Conservation (phyloP, 208 protist species). For the Zelonia costaricensis region DNA sequence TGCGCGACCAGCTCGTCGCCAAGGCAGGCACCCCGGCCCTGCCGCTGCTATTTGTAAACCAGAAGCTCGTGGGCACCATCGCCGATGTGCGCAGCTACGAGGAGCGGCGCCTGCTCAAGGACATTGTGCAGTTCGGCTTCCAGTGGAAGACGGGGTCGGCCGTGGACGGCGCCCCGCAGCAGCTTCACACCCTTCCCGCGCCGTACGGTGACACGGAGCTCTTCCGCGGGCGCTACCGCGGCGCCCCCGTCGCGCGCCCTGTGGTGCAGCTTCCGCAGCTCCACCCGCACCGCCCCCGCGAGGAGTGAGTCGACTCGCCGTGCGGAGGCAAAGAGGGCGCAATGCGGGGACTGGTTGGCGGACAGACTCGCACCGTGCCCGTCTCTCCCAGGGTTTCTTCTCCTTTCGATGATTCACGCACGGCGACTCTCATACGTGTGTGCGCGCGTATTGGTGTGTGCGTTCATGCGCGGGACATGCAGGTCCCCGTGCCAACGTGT, state of each 20-base stretch:
- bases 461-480: too few relatives aligned
- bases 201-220: conserved; percentile 77
- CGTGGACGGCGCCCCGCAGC: conserved; percentile 34
- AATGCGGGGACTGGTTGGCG: too few relatives aligned
- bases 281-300: conserved; percentile 49
- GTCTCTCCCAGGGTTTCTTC: too few relatives aligned
- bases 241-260: conserved; percentile 61
- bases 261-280: conserved; percentile 73
- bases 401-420: too few relatives aligned
- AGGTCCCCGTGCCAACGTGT: too few relatives aligned
- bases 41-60: conserved; percentile 87
- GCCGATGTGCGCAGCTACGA: conserved; percentile 69
- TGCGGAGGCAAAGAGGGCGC: too few relatives aligned
- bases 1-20: conserved; percentile 57
- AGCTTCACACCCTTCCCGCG: conserved; percentile 61
- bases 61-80: conserved; percentile 76
- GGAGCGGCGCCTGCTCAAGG: conserved; percentile 73
- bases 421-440: too few relatives aligned
- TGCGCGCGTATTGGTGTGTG: too few relatives aligned
- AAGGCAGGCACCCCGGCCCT: conserved; percentile 51
- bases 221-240: conserved; percentile 82
- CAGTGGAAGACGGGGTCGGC: conserved; percentile 72
- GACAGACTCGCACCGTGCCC: too few relatives aligned
- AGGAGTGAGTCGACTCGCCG: too few relatives aligned
- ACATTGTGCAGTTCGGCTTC: conserved; percentile 90